These are phyloP conservation scores for Iris macrosiphon DNA, from an alignment of 106 monocot genomes.

Conservation along the genomic window DNA sequence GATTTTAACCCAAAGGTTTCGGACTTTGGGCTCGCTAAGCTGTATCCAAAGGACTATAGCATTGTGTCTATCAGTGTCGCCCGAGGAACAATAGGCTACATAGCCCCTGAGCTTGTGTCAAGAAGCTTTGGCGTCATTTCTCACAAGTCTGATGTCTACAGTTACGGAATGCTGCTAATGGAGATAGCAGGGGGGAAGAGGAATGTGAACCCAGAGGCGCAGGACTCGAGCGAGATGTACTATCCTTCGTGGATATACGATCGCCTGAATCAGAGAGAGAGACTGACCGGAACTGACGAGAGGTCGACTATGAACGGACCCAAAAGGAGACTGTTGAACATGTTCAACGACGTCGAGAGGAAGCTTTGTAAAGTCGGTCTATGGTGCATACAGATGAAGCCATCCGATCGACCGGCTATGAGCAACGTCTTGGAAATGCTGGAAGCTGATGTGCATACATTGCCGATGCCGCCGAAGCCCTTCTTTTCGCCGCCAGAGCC, in stretches of 20 bases:
- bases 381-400: no score
- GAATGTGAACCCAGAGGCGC: not conserved
- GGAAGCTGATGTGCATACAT: no score
- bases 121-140: conserved; percentile 12
- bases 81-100: conserved; percentile 11
- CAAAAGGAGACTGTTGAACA: no score
- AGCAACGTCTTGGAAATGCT: no score
- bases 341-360: no score
- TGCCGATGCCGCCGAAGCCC: no score
- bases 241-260: conserved; percentile 18
- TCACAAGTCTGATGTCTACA: conserved; percentile 13
- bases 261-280: not conserved
- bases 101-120: conserved; percentile 13
- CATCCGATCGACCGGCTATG: no score
- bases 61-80: conserved; percentile 4
- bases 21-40: conserved; percentile 11
- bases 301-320: no score
- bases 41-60: conserved; percentile 7
- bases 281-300: no score
- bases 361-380: no score
- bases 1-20: conserved; percentile 4
- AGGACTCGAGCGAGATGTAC: not conserved
- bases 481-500: no score
- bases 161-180: conserved; percentile 11
- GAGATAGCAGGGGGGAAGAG: conserved; percentile 14